Conservation (phyloP, 139 green algal genomes). For the Choricystis sp. region DNA sequence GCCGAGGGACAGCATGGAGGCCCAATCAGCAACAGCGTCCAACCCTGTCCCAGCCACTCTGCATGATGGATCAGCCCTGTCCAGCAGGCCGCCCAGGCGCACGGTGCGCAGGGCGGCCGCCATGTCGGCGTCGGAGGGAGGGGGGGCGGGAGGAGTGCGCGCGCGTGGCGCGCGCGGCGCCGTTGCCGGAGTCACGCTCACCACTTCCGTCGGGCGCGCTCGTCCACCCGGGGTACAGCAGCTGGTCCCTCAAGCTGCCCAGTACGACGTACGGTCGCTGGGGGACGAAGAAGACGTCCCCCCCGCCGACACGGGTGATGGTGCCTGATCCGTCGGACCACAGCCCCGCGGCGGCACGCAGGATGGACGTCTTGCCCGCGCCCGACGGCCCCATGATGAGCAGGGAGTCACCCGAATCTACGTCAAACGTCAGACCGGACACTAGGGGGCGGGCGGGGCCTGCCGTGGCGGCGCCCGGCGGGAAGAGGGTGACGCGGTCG, state of each 20-base stretch:
- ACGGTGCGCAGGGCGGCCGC: conserved; percentile 37
- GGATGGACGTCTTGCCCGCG: conserved; percentile 78
- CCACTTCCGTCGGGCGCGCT: not conserved
- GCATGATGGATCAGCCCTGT: conserved; percentile 15
- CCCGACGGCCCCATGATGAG: conserved; percentile 83
- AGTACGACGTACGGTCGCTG: conserved; percentile 95
- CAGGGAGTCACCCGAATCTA: conserved; percentile 35
- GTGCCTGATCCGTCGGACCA: conserved; percentile 54
- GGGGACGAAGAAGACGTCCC: conserved; percentile 66
- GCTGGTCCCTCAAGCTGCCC: conserved; percentile 70
- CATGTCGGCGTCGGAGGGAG: conserved; percentile 50
- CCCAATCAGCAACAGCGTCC: conserved; percentile 67
- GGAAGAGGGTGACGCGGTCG: not conserved
- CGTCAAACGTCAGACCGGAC: conserved; percentile 15
- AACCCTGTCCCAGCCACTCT: conserved; percentile 22
- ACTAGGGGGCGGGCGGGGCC: conserved; percentile 4
- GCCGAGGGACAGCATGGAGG: conserved; percentile 67
- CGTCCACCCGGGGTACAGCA: conserved; percentile 69
- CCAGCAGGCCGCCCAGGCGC: conserved; percentile 36
- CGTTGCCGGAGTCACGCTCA: not conserved
- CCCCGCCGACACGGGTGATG: conserved; percentile 21
- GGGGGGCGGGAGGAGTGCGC: conserved; percentile 1
- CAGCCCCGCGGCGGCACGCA: conserved; percentile 80
- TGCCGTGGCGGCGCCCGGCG: not conserved
- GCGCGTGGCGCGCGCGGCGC: not conserved